Base-by-base conservation (phyloP, 306 rosid genomes). In the Rosa chinensis region DNA sequence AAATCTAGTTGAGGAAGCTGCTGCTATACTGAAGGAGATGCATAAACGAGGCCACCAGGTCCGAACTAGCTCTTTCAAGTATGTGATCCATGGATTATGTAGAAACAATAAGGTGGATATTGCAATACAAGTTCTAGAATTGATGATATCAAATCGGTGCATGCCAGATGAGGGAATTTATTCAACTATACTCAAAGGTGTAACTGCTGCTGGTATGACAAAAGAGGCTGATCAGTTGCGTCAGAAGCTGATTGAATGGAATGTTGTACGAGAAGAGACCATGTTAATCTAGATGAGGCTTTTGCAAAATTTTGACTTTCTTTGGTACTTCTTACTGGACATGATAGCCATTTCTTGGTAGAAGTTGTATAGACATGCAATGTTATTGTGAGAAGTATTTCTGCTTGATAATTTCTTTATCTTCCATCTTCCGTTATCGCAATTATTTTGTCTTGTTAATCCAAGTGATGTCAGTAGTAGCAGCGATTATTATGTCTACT, bases 141-240 rank as follows among this genome's bases (percentile, higher is more conserved):
- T 89, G 92, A 94, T 94, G 98, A 67, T 89, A 61, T 81, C 88
- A 75, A 74, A 82, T 70, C 87, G 75, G 52, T 78, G 82, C 88
- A 82, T 53, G 84, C 93, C 97, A 17, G 93, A 87, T 42, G 87
- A 67, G 75, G 47, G 79, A 44, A 78, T 84, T 58, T 92, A 92
- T 82, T 70, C 81, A 28, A 83, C 88, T 76, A 82, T 94, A 78
- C 76, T 86, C 68, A 84, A 83, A 77, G 86, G 93, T 81, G 81
- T 92, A 72, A 88, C 95, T 52, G 83, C 89, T 80, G 87, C 84
- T 74, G 99, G 99, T 78, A 91, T 94, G 91, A 74, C 81, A 40
- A 76, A 82, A 70, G 95, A 94, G 86, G 97, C 97, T 35, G 79
- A 82, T 43, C 90, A 85, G 89, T 87, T 94, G 86, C 92, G 81